phyloP scores from a whole-genome alignment of 2,329 filamentous ascomycete genomes.

The Penicillium sp. region DNA sequence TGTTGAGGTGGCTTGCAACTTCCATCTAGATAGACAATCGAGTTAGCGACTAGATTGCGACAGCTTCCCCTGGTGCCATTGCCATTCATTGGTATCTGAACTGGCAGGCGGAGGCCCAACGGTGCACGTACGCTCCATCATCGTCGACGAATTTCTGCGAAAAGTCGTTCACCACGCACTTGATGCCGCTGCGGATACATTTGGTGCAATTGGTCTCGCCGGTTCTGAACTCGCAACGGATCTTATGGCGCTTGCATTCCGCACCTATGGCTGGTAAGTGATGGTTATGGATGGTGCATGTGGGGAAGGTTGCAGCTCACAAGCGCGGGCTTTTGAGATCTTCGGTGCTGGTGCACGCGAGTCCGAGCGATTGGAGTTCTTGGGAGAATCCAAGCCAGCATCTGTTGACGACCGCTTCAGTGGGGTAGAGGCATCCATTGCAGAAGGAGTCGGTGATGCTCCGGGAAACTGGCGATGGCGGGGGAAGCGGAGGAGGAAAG shows the following conservation, averaged over 20 bases:
- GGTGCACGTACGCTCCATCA: conserved; percentile 52
- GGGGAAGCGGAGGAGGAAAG: conserved; percentile 17
- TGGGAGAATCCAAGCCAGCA: conserved; percentile 37
- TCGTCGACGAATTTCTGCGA: conserved; percentile 60
- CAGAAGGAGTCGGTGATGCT: conserved; percentile 25
- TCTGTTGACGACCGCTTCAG: conserved; percentile 44
- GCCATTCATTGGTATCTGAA: background rate
- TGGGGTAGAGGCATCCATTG: conserved; percentile 30
- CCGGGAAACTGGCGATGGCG: conserved; percentile 21
- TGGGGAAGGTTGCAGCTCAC: conserved; percentile 31
- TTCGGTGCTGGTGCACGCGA: conserved; percentile 32
- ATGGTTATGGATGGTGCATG: conserved; percentile 4
- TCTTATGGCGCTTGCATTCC: conserved; percentile 60
- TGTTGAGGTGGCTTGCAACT: conserved; percentile 46
- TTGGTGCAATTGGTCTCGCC: conserved; percentile 54
- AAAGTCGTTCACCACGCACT: conserved; percentile 60
- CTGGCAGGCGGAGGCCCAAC: background rate
- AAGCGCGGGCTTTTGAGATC: conserved; percentile 48
- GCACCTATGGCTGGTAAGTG: conserved; percentile 37
- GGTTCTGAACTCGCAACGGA: conserved; percentile 57
- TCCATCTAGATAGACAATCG: conserved; percentile 44
- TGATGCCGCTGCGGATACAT: conserved; percentile 55
- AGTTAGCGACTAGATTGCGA: background rate
- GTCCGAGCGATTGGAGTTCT: conserved; percentile 31
- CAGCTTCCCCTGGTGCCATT: background rate